Evolutionary conservation across 2,329 filamentous ascomycete genomes (phyloP).

Genomic region (Stromatinia cepivora): DNA sequence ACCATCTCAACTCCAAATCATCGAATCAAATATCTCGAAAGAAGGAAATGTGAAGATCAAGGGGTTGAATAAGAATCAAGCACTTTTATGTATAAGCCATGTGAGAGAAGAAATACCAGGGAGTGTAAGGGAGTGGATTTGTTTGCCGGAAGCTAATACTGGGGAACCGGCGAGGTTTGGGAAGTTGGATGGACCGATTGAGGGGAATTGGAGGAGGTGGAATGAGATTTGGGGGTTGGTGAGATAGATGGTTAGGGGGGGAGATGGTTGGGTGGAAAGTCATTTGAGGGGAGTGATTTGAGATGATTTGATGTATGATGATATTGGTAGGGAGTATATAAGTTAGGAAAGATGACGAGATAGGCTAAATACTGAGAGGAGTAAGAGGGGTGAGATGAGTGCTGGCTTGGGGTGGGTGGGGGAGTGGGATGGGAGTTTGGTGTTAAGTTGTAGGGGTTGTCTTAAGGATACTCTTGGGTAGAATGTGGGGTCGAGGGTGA

Average conservation of each 20-base stretch:
- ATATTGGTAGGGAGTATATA: not conserved
- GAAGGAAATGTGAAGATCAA: constrained; percentile 51
- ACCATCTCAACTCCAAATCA: constrained; percentile 33
- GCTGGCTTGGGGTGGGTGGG: no score
- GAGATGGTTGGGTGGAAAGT: not conserved
- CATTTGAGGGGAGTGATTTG: no score
- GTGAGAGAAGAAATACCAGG: constrained; percentile 86
- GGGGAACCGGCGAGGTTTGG: constrained; percentile 63
- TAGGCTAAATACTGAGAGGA: no score
- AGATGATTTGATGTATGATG: not conserved
- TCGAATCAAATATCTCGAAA: constrained; percentile 50
- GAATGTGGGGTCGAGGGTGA: no score
- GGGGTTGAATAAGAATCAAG: constrained; percentile 70
- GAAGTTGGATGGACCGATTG: constrained; percentile 60
- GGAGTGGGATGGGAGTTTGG: no score
- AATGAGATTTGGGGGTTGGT: constrained; percentile 58
- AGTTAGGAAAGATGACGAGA: no score
- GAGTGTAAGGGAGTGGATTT: constrained; percentile 80
- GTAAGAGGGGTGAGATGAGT: no score
- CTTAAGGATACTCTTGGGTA: no score
- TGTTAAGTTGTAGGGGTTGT: no score
- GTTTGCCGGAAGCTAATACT: constrained; percentile 74
- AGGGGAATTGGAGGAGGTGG: constrained; percentile 60
- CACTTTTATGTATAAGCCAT: constrained; percentile 90
- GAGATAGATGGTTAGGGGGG: not conserved